Conservation (phyloP, 2,329 filamentous ascomycete species). For the Chalara sp. region DNA sequence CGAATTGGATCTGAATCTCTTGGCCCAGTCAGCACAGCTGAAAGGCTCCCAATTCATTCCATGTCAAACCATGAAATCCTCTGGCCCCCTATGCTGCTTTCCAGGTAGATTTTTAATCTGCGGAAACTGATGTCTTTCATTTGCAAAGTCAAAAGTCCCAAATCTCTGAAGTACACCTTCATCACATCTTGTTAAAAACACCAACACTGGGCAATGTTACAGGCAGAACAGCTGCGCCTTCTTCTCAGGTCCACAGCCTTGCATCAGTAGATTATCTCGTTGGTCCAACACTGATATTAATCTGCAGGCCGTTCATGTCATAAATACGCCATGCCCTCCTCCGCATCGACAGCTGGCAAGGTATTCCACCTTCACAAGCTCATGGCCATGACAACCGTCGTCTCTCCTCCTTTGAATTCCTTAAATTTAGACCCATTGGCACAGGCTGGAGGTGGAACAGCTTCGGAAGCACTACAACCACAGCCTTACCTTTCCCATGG, state of each 20-base stretch:
- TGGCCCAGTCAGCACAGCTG: too few relatives aligned
- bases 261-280: not conserved
- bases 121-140: not conserved
- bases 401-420: constrained; percentile 19
- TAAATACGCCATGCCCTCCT: not conserved
- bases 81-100: too few relatives aligned
- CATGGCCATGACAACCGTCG: constrained; percentile 27
- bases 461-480: constrained; percentile 15
- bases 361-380: constrained; percentile 28
- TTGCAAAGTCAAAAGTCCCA: not conserved
- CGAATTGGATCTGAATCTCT: too few relatives aligned
- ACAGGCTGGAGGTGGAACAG: constrained; percentile 19
- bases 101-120: not conserved
- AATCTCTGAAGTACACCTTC: not conserved
- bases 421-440: constrained; percentile 16
- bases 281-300: not conserved
- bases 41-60: too few relatives aligned
- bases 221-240: not conserved
- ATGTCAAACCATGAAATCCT: too few relatives aligned
- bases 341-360: constrained; percentile 17
- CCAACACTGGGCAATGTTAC: not conserved
- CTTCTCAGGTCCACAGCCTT: not conserved
- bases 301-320: constrained; percentile 1
- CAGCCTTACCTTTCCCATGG: constrained; percentile 38
- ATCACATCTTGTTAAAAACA: not conserved